phyloP scores from a whole-genome alignment of 208 protist genomes.

The Crithidia acanthocephali region DNA sequence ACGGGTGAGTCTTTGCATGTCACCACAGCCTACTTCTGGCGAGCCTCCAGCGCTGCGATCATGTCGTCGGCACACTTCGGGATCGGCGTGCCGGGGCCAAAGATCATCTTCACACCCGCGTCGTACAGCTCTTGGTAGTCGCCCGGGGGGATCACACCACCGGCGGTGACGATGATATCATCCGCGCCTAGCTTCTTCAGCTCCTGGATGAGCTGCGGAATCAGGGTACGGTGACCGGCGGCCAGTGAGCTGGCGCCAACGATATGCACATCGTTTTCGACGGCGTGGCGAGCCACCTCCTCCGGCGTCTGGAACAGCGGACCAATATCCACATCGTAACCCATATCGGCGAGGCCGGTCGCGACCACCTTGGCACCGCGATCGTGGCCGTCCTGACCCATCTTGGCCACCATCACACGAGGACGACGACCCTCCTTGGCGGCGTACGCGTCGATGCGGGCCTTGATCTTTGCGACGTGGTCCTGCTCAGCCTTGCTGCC shows the following conservation, averaged over 20 bases:
- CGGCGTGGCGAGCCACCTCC: conserved; percentile 80
- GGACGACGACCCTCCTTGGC: conserved; percentile 89
- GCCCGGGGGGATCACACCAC: conserved; percentile 85
- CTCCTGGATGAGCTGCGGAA: conserved; percentile 91
- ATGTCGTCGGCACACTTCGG: conserved; percentile 57
- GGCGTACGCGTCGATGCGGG: conserved; percentile 67
- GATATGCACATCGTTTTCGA: conserved; percentile 97
- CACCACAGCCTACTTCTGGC: conserved; percentile 44
- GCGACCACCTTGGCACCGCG: conserved; percentile 96
- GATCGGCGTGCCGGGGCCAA: conserved; percentile 90
- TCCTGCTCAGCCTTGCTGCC: conserved; percentile 47
- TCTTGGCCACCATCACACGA: conserved; percentile 96
- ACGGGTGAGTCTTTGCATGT: too few species aligned
- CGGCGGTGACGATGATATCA: conserved; percentile 84
- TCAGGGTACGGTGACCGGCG: conserved; percentile 89
- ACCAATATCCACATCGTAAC: conserved; percentile 97
- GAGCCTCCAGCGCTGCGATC: conserved; percentile 45
- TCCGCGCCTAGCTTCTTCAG: conserved; percentile 73
- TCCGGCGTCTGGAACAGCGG: conserved; percentile 91
- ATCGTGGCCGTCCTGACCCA: conserved; percentile 97
- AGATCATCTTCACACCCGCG: conserved; percentile 91
- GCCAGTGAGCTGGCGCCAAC: conserved; percentile 84
- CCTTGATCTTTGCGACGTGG: conserved; percentile 42
- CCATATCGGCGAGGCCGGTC: conserved; percentile 95
- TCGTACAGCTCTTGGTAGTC: conserved; percentile 96